Base-by-base conservation (phyloP, 257 asterid genomes). In the Phtheirospermum japonicum region DNA sequence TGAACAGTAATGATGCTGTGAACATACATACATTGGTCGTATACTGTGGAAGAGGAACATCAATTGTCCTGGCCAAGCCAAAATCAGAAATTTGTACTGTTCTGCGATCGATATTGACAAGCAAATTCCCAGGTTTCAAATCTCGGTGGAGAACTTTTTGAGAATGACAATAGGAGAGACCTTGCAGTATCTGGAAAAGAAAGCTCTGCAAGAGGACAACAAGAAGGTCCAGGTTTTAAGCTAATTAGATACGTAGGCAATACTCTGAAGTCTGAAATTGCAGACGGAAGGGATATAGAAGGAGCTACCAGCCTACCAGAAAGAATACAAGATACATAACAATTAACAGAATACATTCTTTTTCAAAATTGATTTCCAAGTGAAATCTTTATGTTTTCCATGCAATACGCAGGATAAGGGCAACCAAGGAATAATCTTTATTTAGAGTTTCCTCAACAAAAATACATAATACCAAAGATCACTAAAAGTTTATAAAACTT, bases 101-200 rank as follows among this genome's bases (percentile, higher is more conserved):
- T 16, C 3, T 31, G 19, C 36, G 14, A 3, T 14, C 1, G 40
- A 13, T 7, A 51, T 51, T 32, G 6, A 51, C 5, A 5, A 51
- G 57, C 34, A 51, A 19, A 20, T 51, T 51, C 0, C 9, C 45
- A 34, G 73, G 66, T 59, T 68, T 59, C 55, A 68, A 40, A 50
- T 59, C 66, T 50, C 73, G 60, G 37, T 68, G 73, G 17, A 53
- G 9, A 51, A 51, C 16, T 18, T 19, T 51, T 32, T 23, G 57
- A 23, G 36, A 59, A 26, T 68, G 73, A 14, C 61, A 59, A 52
- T 48, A 36, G 32, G 33, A 20, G 42, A 68, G 61, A 20, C 61
- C 73, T 68, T 59, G 20, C 19, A 68, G 73, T 20, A 68, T 58
- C 65, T 68, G 73, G 52, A 34, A 68, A 4, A 68, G 73, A 50